Evolutionary conservation across 305 asterid genomes (phyloP), one percentile per base, ranked within the genome.

Genomic region (Ruellia speciosa): DNA sequence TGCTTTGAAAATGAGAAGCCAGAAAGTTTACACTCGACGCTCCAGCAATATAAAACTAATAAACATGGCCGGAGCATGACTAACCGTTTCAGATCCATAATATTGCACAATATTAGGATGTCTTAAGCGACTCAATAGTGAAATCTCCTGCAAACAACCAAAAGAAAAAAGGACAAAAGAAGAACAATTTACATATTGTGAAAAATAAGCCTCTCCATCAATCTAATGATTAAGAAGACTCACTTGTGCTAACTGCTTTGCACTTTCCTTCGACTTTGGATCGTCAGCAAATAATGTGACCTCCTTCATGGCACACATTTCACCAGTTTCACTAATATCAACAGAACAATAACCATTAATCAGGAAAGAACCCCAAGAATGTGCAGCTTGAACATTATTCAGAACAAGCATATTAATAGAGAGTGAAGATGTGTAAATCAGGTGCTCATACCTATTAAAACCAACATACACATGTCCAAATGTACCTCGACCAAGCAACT

Each of bases 301-400:
- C 87, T 92, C 97, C 85, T 92, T 92, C 99, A 92, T 92, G 31
- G 97, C 99, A 77, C 99, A 92, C 96, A 88, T 92, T 78, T 88
- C 95, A 16, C 99, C 99, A 20, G 93, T 92, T 66, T 86, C 99
- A 75, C 99, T 92, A 73, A 63, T 72, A 53, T 54, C 73, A 69
- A 60, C 18, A 56, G 18, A 68, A 65, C 51, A 68, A 15, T 51
- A 60, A 57, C 34, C 69, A 68, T 41, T 56, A 49, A 61, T 71
- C 52, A 62, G 55, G 40, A 56, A 63, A 56, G 53, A 55, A 60
- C 49, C 61, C 43, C 15, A 35, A 54, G 43, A 20, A 14, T 10
- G 9, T 8, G 33, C 58, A 0, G 43, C 19, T 35, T 14, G 35
- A 19, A 55, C 43, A 46, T 0, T 14, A 20, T 34, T 17, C 51